Conservation (phyloP, 1,284 basidiomycete genomes). For the Pseudozyma flocculosa region DNA sequence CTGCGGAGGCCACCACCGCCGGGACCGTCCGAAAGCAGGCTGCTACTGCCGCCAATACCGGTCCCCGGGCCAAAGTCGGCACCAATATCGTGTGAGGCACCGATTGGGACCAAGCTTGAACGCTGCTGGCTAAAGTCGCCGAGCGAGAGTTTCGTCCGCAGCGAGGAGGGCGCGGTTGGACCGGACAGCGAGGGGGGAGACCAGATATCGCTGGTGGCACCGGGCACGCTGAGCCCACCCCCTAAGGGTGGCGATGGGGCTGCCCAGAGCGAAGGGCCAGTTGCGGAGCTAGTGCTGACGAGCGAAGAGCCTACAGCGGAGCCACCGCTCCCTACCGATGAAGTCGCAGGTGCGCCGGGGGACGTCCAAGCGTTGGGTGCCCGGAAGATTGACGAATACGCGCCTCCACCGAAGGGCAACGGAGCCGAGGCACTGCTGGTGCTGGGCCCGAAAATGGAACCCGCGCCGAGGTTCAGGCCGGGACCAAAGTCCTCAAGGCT, state of each 20-base stretch:
- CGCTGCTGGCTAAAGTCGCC: conserved; percentile 10
- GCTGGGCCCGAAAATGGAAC: conserved; percentile 1
- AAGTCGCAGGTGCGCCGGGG: not conserved
- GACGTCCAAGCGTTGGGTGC: conserved; percentile 24
- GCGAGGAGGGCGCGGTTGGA: conserved; percentile 2
- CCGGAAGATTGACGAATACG: conserved; percentile 21
- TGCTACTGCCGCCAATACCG: no score
- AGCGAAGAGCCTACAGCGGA: not conserved
- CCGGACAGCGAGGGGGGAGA: conserved; percentile 16
- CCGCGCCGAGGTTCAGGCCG: conserved; percentile 10
- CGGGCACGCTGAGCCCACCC: not conserved
- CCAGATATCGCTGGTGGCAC: conserved; percentile 22
- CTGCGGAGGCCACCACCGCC: not conserved
- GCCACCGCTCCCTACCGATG: not conserved
- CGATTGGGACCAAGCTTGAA: not conserved
- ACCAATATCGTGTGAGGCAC: not conserved
- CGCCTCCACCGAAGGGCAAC: conserved; percentile 17
- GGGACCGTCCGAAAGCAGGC: not conserved
- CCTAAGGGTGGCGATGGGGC: conserved; percentile 30
- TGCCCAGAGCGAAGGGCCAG: conserved; percentile 8
- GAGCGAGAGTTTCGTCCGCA: conserved; percentile 13
- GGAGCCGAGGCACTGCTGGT: conserved; percentile 3
- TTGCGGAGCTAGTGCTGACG: not conserved
- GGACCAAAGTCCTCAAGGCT: conserved; percentile 25
- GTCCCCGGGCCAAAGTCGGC: not conserved